Conservation (phyloP, 2,329 filamentous ascomycete genomes). For the Monilinia laxa region DNA sequence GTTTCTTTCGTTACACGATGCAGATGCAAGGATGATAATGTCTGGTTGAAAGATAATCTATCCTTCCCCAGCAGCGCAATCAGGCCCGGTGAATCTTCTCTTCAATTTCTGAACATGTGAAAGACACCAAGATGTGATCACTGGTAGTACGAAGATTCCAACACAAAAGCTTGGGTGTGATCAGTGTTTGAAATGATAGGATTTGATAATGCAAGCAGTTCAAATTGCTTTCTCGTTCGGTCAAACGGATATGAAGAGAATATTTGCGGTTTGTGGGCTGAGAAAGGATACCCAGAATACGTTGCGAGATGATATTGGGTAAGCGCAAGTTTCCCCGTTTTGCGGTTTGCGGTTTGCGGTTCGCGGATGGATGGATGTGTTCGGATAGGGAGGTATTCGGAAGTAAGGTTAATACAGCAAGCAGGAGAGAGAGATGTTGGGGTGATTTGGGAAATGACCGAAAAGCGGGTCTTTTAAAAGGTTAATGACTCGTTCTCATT, state of each 20-base stretch:
- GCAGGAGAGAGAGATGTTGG: background rate
- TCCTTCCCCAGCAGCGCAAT: background rate
- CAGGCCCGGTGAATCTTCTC: constrained; percentile 2
- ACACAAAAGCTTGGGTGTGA: background rate
- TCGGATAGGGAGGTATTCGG: background rate
- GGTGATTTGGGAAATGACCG: background rate
- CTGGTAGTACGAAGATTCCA: background rate
- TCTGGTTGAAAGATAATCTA: background rate
- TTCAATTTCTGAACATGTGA: constrained; percentile 14
- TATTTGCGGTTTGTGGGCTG: background rate
- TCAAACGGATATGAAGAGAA: constrained; percentile 19
- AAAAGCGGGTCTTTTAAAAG: background rate
- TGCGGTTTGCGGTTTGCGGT: background rate
- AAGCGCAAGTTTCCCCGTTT: background rate
- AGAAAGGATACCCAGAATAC: background rate
- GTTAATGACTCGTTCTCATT: background rate
- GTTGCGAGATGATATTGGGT: constrained; percentile 6
- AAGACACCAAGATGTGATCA: background rate
- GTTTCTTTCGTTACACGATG: background rate
- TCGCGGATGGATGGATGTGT: constrained; percentile 7
- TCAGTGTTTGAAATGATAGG: background rate
- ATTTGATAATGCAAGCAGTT: constrained; percentile 1
- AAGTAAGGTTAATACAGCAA: too few species aligned
- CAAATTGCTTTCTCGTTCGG: constrained; percentile 6
- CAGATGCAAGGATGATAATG: background rate